Evolutionary conservation across 306 rosid genomes (phyloP), one percentile per base, ranked within the genome.

Genomic region (Glycyrrhiza uralensis): DNA sequence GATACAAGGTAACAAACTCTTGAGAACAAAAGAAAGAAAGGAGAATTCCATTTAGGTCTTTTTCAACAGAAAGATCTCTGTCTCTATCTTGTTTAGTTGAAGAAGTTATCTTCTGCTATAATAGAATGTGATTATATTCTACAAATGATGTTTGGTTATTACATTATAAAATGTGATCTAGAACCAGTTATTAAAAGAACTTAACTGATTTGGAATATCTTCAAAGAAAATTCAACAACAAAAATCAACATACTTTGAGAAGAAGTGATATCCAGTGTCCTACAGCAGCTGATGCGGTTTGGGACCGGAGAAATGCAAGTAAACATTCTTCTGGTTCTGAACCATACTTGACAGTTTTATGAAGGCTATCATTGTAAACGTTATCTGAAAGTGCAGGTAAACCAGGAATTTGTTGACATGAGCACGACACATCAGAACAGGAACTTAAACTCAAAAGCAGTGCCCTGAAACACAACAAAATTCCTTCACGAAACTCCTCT

Each of bases 191-290:
- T 4, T 29, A 35, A 66, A 46, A 57, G 18, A 69, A 38, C 7
- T 35, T 26, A 69, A 77, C 33, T 35, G 24, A 52, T 30, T 57
- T 35, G 74, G 23, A 69, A 64, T 32, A 55, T 69, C 18, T 54
- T 35, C 7, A 5, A n/a, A 36, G 47, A 82, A 75, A 75, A 70
- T 26, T 57, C 33, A 63, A 69, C 13, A 52, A 28, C 38, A 35
- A 65, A 68, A 64, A 6, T 72, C 41, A 50, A 70, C 87, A 58
- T 89, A 94, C 97, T 75, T 82, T 85, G 74, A 91, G 96, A 86
- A 94, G 90, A 82, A 94, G 95, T 5, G 97, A 94, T 42, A 94
- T 82, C 97, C 97, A 94, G 73, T 94, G 98, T 47, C 98, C 98
- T 65, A 94, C 84, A 64, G 96, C 91, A 66, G 96, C 91, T 42